Evolutionary conservation across 192 early-diverging fungal species (phyloP).

Genomic region (Gamsiella multidivaricata): DNA sequence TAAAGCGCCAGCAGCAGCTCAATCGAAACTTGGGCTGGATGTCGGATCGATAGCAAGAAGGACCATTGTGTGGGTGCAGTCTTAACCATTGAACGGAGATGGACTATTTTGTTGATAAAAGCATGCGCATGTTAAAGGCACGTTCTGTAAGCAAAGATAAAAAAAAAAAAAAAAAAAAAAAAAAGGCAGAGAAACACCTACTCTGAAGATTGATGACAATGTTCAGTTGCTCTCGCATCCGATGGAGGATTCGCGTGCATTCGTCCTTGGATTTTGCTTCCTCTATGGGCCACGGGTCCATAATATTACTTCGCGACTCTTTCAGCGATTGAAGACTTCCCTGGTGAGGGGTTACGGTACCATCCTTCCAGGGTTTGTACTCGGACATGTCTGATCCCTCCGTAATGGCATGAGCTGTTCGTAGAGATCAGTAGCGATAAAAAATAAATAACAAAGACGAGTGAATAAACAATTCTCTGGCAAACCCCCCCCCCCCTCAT

Average conservation of each 20-base stretch:
- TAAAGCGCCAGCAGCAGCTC: conserved; percentile 39
- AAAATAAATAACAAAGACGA: neutral
- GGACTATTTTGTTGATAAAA: conserved; percentile 17
- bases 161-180: neutral
- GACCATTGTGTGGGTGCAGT: conserved; percentile 51
- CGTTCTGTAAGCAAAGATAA: neutral
- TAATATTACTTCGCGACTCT: conserved; percentile 23
- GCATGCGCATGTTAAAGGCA: neutral
- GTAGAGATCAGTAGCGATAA: neutral
- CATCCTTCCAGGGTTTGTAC: conserved; percentile 52
- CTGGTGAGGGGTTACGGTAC: conserved; percentile 19
- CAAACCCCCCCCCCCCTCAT: no score
- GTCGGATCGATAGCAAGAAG: conserved; percentile 47
- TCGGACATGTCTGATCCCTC: conserved; percentile 48
- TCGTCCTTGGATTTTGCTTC: conserved; percentile 37
- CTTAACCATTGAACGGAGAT: conserved; percentile 49
- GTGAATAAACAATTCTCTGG: no score
- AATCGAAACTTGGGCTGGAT: conserved; percentile 47
- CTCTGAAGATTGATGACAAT: conserved; percentile 53
- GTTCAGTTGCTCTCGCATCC: conserved; percentile 53
- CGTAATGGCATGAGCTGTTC: conserved; percentile 32
- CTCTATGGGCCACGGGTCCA: conserved; percentile 47
- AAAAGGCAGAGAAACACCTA: conserved; percentile 8
- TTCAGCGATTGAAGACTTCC: conserved; percentile 30
- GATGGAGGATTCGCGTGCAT: conserved; percentile 43